phyloP scores from a whole-genome alignment of 345 rosid genomes.

The Zanthoxylum bungeanum region DNA sequence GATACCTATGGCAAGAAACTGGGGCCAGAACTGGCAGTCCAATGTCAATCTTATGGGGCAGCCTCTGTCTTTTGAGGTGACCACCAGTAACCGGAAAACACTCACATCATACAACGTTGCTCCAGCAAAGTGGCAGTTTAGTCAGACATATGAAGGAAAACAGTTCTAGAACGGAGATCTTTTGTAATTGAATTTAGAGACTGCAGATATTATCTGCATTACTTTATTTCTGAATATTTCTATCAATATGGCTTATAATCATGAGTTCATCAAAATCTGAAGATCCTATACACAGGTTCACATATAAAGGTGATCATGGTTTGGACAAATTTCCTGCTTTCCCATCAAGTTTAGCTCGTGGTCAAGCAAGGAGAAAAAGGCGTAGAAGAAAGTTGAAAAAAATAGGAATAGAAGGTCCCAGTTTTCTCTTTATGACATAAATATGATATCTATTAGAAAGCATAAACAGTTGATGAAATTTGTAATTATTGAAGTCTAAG shows the following conservation, averaged over 20 bases:
- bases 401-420: constrained; percentile 12
- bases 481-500: constrained; percentile 6
- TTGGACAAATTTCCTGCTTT: background rate
- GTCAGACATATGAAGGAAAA: constrained; percentile 82
- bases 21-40: constrained; percentile 93
- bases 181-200: background rate
- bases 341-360: background rate
- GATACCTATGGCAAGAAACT: constrained; percentile 93
- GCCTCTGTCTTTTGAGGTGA: constrained; percentile 86
- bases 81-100: constrained; percentile 54
- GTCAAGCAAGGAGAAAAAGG: constrained; percentile 19
- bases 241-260: background rate
- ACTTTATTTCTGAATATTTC: background rate
- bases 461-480: constrained; percentile 10
- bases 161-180: constrained; percentile 42
- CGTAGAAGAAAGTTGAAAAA: constrained; percentile 6
- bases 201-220: background rate
- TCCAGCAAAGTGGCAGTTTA: constrained; percentile 73
- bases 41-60: constrained; percentile 69
- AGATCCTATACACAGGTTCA: constrained; percentile 9
- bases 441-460: background rate
- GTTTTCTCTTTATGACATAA: constrained; percentile 13
- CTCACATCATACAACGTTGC: constrained; percentile 81
- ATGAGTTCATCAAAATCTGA: background rate
- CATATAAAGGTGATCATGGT: background rate